Evolutionary conservation across 2,329 filamentous ascomycete genomes (phyloP).

Genomic region (Ceratocystis albifundus): DNA sequence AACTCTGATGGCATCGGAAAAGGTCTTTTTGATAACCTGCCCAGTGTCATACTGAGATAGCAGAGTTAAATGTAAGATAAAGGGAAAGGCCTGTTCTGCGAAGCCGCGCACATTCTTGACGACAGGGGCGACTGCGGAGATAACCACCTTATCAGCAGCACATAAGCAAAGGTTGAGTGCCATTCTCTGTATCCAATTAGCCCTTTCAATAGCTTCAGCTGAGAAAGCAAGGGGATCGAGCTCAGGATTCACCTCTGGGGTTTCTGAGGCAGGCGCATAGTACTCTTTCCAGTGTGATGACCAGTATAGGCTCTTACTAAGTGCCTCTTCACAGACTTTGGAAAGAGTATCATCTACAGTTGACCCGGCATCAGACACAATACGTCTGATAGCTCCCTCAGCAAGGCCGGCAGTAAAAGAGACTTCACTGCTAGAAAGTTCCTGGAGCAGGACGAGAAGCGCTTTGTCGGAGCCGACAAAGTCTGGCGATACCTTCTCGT

Average conservation of each 20-base stretch:
- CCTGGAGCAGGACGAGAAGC: slow-evolving; percentile 50
- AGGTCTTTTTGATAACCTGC: slow-evolving; percentile 43
- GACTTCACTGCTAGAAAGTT: slow-evolving; percentile 48
- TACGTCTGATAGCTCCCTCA: slow-evolving; percentile 46
- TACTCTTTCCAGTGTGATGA: slow-evolving; percentile 49
- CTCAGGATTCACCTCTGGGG: slow-evolving; percentile 2
- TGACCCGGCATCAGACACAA: slow-evolving; percentile 43
- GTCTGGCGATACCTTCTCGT: slow-evolving; percentile 37
- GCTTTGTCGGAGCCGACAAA: slow-evolving; percentile 49
- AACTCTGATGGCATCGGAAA: slow-evolving; percentile 54
- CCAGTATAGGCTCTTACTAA: slow-evolving; percentile 41
- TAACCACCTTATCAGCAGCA: slow-evolving; percentile 38
- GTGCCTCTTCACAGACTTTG: slow-evolving; percentile 40
- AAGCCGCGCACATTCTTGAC: slow-evolving; percentile 56
- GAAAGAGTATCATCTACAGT: slow-evolving; percentile 39
- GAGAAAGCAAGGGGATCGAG: slow-evolving; percentile 29
- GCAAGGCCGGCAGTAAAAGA: slow-evolving; percentile 47
- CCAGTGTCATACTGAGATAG: slow-evolving; percentile 53
- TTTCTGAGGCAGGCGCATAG: slow-evolving; percentile 44
- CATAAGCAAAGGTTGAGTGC: slow-evolving; percentile 29
- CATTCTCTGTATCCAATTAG: slow-evolving; percentile 52
- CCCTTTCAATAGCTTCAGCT: slow-evolving; percentile 34
- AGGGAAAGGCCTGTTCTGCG: slow-evolving; percentile 65
- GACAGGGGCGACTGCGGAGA: slow-evolving; percentile 56
- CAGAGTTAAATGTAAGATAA: slow-evolving; percentile 72